These are phyloP conservation scores for Oryza officinalis DNA, from an alignment of 176 grass and related monocot species.

Conservation along the genomic window DNA sequence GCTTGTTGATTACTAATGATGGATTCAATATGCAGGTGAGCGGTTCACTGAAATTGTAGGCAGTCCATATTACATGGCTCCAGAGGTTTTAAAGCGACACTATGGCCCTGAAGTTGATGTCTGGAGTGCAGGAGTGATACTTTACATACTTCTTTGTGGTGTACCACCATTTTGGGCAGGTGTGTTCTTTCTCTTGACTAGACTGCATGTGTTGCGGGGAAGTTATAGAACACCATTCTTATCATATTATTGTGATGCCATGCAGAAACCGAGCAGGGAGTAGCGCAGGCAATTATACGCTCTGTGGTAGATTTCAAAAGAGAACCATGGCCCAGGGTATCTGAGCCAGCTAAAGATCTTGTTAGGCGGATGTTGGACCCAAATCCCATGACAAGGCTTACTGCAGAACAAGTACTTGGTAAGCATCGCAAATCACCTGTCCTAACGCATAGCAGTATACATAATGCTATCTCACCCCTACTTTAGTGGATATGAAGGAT, in stretches of 20 bases:
- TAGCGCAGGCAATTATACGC: constrained; percentile 90
- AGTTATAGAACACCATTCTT: constrained; percentile 20
- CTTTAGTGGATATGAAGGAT: neutral
- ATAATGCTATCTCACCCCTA: neutral
- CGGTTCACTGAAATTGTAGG: constrained; percentile 91
- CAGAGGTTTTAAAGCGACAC: constrained; percentile 92
- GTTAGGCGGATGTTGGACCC: constrained; percentile 88
- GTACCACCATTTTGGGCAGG: constrained; percentile 99
- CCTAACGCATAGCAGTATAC: neutral
- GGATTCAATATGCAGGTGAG: constrained; percentile 60
- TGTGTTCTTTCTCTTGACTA: constrained; percentile 36
- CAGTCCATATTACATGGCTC: constrained; percentile 99
- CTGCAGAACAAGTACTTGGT: constrained; percentile 94
- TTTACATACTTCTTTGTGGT: constrained; percentile 94
- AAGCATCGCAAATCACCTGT: constrained; percentile 33
- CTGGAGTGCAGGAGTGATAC: constrained; percentile 98
- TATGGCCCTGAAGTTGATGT: constrained; percentile 97
- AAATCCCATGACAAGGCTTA: constrained; percentile 74
- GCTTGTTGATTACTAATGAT: neutral
- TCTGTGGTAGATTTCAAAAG: constrained; percentile 88
- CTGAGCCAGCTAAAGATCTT: constrained; percentile 96
- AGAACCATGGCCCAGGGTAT: constrained; percentile 92
- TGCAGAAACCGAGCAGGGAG: constrained; percentile 93
- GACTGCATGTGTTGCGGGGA: neutral
- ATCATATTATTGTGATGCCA: constrained; percentile 26